phyloP scores from a whole-genome alignment of 2,329 filamentous ascomycete genomes.

The Fusarium newnesense region DNA sequence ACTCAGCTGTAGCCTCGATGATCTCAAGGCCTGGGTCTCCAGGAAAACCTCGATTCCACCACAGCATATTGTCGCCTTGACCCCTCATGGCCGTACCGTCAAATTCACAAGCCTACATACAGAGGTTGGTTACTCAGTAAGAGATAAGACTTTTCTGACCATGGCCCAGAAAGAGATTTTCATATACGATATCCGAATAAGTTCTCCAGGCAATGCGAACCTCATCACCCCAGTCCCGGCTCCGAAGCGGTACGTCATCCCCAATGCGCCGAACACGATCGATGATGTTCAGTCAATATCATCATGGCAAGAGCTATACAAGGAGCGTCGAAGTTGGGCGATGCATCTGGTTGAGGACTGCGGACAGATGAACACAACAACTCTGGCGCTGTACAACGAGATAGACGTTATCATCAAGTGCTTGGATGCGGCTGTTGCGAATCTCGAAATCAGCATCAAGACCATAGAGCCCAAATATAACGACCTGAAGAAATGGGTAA shows the following conservation, averaged over 20 bases:
- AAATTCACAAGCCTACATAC: slow-evolving; percentile 82
- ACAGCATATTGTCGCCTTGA: slow-evolving; percentile 88
- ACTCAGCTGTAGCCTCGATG: slow-evolving; percentile 73
- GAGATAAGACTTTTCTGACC: slow-evolving; percentile 24
- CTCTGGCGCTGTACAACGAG: slow-evolving; percentile 75
- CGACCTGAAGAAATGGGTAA: slow-evolving; percentile 77
- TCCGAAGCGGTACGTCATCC: slow-evolving; percentile 66
- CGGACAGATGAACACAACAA: slow-evolving; percentile 68
- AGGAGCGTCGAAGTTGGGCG: slow-evolving; percentile 83
- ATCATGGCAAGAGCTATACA: slow-evolving; percentile 91
- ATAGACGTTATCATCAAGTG: slow-evolving; percentile 82
- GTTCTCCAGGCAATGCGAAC: slow-evolving; percentile 59
- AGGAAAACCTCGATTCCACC: slow-evolving; percentile 77
- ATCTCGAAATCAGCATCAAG: slow-evolving; percentile 80
- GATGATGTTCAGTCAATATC: slow-evolving; percentile 81
- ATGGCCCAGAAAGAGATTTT: slow-evolving; percentile 80
- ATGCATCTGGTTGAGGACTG: slow-evolving; percentile 76
- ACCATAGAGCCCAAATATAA: slow-evolving; percentile 76
- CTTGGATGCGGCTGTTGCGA: slow-evolving; percentile 85
- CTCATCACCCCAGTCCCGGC: slow-evolving; percentile 61
- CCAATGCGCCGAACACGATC: slow-evolving; percentile 83
- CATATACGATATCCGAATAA: slow-evolving; percentile 86
- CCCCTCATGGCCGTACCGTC: slow-evolving; percentile 83
- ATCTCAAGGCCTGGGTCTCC: slow-evolving; percentile 83
- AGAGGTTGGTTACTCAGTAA: slow-evolving; percentile 65